Conservation (phyloP, 2,329 filamentous ascomycete species). For the Talaromyces amestolkiae region DNA sequence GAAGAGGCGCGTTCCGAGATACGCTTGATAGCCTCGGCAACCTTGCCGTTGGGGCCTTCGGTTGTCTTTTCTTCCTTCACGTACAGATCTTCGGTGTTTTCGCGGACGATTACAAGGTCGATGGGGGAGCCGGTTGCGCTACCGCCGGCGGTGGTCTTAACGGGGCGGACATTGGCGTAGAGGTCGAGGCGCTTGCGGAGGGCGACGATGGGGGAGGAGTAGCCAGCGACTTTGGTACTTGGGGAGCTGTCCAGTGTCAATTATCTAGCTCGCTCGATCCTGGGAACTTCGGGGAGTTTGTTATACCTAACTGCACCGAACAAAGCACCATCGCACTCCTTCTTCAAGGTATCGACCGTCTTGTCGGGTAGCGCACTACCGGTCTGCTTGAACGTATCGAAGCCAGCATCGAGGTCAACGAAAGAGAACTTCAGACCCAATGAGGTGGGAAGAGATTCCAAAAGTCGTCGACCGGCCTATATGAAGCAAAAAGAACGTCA, state of each 20-base stretch:
- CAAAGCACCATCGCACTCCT: constrained; percentile 90
- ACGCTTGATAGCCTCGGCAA: constrained; percentile 96
- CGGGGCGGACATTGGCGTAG: constrained; percentile 95
- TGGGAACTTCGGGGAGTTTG: not conserved
- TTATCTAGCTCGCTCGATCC: not conserved
- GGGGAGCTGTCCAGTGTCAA: constrained; percentile 61
- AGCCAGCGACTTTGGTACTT: constrained; percentile 83
- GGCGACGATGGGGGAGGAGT: constrained; percentile 94
- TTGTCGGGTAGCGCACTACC: constrained; percentile 84
- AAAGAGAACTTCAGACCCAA: constrained; percentile 92
- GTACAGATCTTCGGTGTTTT: constrained; percentile 98
- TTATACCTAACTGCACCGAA: constrained; percentile 82
- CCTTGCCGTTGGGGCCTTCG: constrained; percentile 68
- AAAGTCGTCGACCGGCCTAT: constrained; percentile 74
- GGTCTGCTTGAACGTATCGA: constrained; percentile 86
- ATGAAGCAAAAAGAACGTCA: constrained; percentile 12
- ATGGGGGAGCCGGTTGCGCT: constrained; percentile 57
- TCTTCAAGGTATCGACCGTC: constrained; percentile 83
- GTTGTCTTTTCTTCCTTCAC: constrained; percentile 93
- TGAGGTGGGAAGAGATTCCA: constrained; percentile 91
- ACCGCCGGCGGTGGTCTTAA: constrained; percentile 69
- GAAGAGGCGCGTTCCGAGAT: constrained; percentile 82
- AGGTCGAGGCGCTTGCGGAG: constrained; percentile 92
- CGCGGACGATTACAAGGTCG: constrained; percentile 96
- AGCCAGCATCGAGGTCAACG: constrained; percentile 87